Evolutionary conservation across 2,329 filamentous ascomycete species (phyloP), one percentile per base, ranked within the genome.

Genomic region (Raffaelea albimanens): DNA sequence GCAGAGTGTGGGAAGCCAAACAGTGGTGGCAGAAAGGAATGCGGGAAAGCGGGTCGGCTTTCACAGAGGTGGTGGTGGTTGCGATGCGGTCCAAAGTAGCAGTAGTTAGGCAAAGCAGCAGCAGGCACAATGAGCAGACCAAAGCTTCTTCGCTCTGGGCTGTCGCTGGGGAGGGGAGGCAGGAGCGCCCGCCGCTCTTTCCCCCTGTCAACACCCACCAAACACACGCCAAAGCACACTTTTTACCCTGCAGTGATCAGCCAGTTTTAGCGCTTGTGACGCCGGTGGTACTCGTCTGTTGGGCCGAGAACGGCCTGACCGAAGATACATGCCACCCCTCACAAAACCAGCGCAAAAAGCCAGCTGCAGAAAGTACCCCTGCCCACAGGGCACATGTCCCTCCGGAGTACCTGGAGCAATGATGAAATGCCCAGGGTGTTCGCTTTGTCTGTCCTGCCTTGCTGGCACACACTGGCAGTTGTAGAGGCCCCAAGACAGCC

Each of bases 21-120:
- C 33, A 46, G 19, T n/a, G 40, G 20, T 47, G 40, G 41, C 11
- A 43, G 42, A 47, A 34, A 51, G 44, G 41, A 50, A 51, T 47
- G 52, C 49, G 49, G 47, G 49, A 54, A 51, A 54, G 52, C 52
- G 52, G 52, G 52, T 51, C 52, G 38, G n/a, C 39, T 23, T 45
- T 50, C 43, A 19, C 11, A 18, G 40, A n/a, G 40, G 21, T 29
- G 25, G 7, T 29, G 25, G 25, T 13, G 18, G 40, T 31, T 39
- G 29, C 33, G 43, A 44, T 44, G 46, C 36, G 43, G 41, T 49
- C 16, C 31, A 9, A 34, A 34, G 16, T n/a, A n/a, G n/a, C n/a
- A n/a, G n/a, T n/a, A n/a, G n/a, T n/a, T n/a, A n/a, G n/a, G n/a
- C n/a, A n/a, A n/a, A n/a, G n/a, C n/a, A n/a, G n/a, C n/a, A n/a